Evolutionary conservation across 805 yeast genomes (phyloP), one percentile per base, ranked within the genome.

Genomic region (Metschnikowia peoriensis): DNA sequence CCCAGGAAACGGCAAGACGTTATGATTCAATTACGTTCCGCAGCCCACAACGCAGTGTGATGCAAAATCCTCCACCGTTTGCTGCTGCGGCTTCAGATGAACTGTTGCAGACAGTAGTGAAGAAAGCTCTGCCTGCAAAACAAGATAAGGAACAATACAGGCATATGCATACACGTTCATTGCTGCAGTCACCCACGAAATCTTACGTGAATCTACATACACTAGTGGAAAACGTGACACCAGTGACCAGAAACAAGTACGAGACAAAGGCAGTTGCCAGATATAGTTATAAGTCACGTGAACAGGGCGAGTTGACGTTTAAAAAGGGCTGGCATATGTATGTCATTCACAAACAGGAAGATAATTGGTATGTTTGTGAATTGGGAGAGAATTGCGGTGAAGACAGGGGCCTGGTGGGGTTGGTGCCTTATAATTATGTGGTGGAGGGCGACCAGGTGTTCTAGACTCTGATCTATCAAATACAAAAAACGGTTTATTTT

Each of bases 351-450:
- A 71, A 70, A 51, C 79, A 75, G 55, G 76, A 70, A 48, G 79
- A 75, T 53, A 66, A 71, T 50, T 75, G 79, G 79, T 75, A 58
- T 55, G 67, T 74, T 37, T 75, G 79, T 59, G 79, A 75, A 55
- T 64, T 75, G 54, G 71, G 70, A 3, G 61, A 56, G 6, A 73
- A 72, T 46, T 65, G 73, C 49, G 67, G 63, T n/a, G 63, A 62
- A 6, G 53, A 54, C 2, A 57, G 58, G 16, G 79, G 79, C 7
- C 47, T 59, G 51, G 66, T 75, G 6, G 79, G 79, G 0, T 61
- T 75, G 44, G 76, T 75, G 16, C 78, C 79, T 1, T 77, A 77
- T 12, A 75, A 75, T 47, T 75, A 75, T 55, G 55, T 75, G 14
- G 58, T 61, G 28, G 79, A 75, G 59, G 76, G 71, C 14, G 57